These are phyloP conservation scores for Mycosphaerella arachidis DNA, from an alignment of 2,329 filamentous ascomycete species.

Conservation along the genomic window DNA sequence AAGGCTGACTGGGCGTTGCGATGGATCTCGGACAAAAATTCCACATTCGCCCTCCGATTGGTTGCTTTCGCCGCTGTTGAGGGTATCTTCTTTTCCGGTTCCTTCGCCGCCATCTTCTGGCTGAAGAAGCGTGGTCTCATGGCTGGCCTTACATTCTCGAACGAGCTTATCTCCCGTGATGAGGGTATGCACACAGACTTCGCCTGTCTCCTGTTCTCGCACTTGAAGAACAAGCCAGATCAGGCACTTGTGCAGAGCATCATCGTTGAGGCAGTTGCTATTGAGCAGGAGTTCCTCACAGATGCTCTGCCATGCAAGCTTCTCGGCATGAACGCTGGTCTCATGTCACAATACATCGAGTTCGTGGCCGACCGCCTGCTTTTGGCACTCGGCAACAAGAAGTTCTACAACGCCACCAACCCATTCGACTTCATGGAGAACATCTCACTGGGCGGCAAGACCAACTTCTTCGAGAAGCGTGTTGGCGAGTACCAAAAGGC, in stretches of 20 bases:
- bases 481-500: conserved; percentile 99
- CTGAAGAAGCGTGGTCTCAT: conserved; percentile 99
- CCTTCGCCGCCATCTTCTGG: conserved; percentile 99
- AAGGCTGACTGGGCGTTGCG: conserved; percentile 97
- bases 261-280: conserved; percentile 87
- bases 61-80: conserved; percentile 97
- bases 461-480: conserved; percentile 99
- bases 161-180: conserved; percentile 98
- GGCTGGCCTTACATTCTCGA: conserved; percentile 97
- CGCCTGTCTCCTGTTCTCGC: conserved; percentile 94
- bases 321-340: conserved; percentile 91
- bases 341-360: conserved; percentile 99
- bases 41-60: conserved; percentile 90
- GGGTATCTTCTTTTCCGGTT: conserved; percentile 99
- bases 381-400: conserved; percentile 86
- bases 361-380: conserved; percentile 96
- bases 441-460: conserved; percentile 97
- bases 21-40: conserved; percentile 92
- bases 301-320: conserved; percentile 89
- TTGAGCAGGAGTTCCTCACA: conserved; percentile 97
- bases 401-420: conserved; percentile 88
- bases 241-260: conserved; percentile 77
- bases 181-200: conserved; percentile 99
- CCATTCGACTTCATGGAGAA: conserved; percentile 99
- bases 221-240: conserved; percentile 85